Conservation (phyloP, 2,329 filamentous ascomycete species). For the Colletotrichum nymphaeae region DNA sequence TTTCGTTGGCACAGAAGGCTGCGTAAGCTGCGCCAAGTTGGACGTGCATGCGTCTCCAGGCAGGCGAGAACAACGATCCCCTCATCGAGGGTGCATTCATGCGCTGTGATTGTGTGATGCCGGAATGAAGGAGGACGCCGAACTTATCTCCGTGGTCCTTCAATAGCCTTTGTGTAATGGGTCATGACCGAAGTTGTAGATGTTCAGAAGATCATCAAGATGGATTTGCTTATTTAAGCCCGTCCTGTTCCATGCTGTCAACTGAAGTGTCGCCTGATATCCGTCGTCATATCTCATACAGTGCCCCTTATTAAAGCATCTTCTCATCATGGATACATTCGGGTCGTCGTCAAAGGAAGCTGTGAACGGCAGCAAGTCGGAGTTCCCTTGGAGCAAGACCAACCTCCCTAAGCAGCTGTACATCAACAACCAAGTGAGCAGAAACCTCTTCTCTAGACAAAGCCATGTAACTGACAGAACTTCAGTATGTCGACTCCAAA, state of each 20-base stretch:
- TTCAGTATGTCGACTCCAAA: slow-evolving; percentile 54
- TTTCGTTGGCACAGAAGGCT: background rate
- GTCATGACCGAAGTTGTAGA: background rate
- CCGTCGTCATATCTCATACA: too few species aligned
- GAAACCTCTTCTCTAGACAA: background rate
- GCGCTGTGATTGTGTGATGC: background rate
- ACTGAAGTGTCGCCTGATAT: background rate
- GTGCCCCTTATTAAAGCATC: background rate
- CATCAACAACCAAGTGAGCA: slow-evolving; percentile 50
- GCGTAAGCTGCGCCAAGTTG: slow-evolving; percentile 14
- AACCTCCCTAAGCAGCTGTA: slow-evolving; percentile 51
- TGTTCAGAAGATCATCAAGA: background rate
- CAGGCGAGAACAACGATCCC: background rate
- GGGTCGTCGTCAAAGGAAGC: slow-evolving; percentile 38
- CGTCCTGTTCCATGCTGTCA: background rate
- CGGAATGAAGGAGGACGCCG: background rate
- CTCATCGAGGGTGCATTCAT: background rate
- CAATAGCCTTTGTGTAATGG: background rate
- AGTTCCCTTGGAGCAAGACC: slow-evolving; percentile 42
- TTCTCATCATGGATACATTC: slow-evolving; percentile 39
- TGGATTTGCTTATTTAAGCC: background rate
- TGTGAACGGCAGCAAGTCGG: slow-evolving; percentile 9
- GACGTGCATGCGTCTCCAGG: background rate
- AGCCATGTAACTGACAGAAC: background rate
- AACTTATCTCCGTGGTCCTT: background rate